Base-by-base conservation (phyloP, 2,329 filamentous ascomycete genomes). In the Pestalotiopsis sp. region DNA sequence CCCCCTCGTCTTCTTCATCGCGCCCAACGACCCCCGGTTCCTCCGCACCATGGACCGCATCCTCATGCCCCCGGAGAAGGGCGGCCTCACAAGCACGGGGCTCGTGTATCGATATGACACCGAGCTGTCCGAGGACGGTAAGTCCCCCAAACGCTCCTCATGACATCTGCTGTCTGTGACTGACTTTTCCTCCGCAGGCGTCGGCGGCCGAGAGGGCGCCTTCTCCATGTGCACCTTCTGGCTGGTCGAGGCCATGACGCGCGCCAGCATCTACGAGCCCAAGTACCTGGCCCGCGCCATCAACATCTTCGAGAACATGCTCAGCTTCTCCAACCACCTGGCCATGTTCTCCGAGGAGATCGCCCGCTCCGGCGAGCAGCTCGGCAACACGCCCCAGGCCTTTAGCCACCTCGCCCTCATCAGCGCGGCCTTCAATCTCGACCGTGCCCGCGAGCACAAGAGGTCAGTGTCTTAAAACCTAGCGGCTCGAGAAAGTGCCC, bases 141-240 rank as follows among this genome's bases (percentile, higher is more conserved):
- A 73, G 82, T 73, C 13, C 35, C 35, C n/a, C 26, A 26, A 30
- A 13, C 20, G 17, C 24, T 64, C 20, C 39, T 11, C 24, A 26
- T 24, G 11, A 17, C 20, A 9, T 40, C 35, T 17, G 17, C 17
- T 13, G 60, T n/a, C 6, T 22, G n/a, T 48, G 3, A 48, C 39
- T 64, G 14, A 64, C 17, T 14, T 14, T 24, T 17, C n/a, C 14
- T 11, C 4, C 9, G 11, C 55, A 66, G 64, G 70, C 67, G 90
- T 94, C 9, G 91, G 91, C 48, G 92, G 92, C 20, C 84, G 86
- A 64, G 92, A 94, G 78, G 92, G 92, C 24, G 91, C 91, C 22
- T 94, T 94, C 75, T 89, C 86, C 74, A 94, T 94, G 91, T 93
- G 91, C 75, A 94, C 91, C 0, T 94, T 94, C 77, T 94, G 92